Percentiles rank a stretch among this genome's conserved stretches.
phyloP scores from a whole-genome alignment of 2,329 filamentous ascomycete genomes.

The Xylariales sp. region DNA sequence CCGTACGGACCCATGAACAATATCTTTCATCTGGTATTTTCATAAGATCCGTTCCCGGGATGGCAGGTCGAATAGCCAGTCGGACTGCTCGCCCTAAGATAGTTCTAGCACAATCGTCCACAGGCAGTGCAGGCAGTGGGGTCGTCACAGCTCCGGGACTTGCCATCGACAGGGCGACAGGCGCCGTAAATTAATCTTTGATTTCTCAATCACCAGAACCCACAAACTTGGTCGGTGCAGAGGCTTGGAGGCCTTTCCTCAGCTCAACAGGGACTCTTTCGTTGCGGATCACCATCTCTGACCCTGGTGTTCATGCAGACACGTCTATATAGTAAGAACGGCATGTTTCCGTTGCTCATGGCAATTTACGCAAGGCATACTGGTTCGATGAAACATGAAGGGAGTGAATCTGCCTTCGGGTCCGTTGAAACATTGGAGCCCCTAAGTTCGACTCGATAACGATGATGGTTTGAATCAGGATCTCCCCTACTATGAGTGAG shows the following conservation, averaged over 20 bases:
- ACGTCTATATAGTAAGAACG: too few species aligned
- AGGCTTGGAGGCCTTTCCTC: slow-evolving; percentile 6
- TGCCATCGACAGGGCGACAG: neutral
- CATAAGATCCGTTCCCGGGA: neutral
- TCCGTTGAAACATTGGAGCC: too few species aligned
- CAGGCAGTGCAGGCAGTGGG: neutral
- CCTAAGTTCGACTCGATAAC: too few species aligned
- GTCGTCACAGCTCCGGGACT: neutral
- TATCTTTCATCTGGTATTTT: slow-evolving; percentile 3
- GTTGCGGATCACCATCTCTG: too few species aligned
- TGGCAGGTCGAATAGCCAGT: slow-evolving; percentile 1
- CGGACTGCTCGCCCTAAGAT: neutral
- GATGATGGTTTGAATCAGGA: too few species aligned
- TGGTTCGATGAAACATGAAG: too few species aligned
- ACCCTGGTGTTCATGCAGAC: too few species aligned
- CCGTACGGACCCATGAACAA: neutral
- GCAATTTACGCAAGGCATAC: too few species aligned
- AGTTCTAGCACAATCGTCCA: neutral
- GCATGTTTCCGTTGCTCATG: too few species aligned
- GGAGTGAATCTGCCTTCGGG: too few species aligned
- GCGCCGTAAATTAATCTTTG: slow-evolving; percentile 6
- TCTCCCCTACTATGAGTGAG: too few species aligned
- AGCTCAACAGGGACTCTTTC: slow-evolving; percentile 10
- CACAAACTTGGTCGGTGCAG: slow-evolving; percentile 4
- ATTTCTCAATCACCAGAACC: slow-evolving; percentile 2